These are phyloP conservation scores for Scleromitrula shiraiana DNA, from an alignment of 2,329 filamentous ascomycete genomes.

Conservation along the genomic window DNA sequence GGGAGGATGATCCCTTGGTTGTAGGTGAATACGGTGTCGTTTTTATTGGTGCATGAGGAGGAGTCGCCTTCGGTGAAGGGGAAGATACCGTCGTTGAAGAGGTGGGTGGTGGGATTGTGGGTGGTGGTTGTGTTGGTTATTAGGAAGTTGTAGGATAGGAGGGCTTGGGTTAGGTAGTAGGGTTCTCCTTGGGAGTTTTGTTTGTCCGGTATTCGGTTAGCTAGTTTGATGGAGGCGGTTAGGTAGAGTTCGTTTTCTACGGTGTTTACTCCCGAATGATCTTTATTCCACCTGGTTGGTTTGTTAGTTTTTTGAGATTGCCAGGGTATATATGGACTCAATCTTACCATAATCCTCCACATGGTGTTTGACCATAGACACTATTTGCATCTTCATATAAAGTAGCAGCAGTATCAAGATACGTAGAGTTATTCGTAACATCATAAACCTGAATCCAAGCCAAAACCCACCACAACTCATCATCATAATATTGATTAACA, in stretches of 20 bases:
- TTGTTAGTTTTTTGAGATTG: not conserved
- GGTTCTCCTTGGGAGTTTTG: constrained; percentile 35
- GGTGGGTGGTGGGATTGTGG: constrained; percentile 39
- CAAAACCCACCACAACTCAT: constrained; percentile 58
- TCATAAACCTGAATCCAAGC: constrained; percentile 51
- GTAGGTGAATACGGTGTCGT: constrained; percentile 40
- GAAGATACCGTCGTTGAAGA: constrained; percentile 46
- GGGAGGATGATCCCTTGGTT: constrained; percentile 56
- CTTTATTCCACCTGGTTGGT: constrained; percentile 41
- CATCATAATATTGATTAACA: constrained; percentile 49
- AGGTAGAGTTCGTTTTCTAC: constrained; percentile 52
- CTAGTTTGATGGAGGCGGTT: constrained; percentile 45
- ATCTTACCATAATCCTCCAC: constrained; percentile 42
- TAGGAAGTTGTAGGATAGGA: constrained; percentile 45
- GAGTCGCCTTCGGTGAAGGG: too few species aligned
- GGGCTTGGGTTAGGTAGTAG: constrained; percentile 51
- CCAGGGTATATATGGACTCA: not conserved
- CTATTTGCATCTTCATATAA: constrained; percentile 50
- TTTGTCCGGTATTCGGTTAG: constrained; percentile 41
- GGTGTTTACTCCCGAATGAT: constrained; percentile 43
- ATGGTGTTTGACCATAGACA: constrained; percentile 41
- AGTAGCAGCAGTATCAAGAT: constrained; percentile 43
- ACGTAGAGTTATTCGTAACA: constrained; percentile 42
- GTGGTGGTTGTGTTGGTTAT: constrained; percentile 33
- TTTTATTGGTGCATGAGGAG: constrained; percentile 47